phyloP scores from a whole-genome alignment of 106 monocot genomes.

The Phalaenopsis aphrodite region DNA sequence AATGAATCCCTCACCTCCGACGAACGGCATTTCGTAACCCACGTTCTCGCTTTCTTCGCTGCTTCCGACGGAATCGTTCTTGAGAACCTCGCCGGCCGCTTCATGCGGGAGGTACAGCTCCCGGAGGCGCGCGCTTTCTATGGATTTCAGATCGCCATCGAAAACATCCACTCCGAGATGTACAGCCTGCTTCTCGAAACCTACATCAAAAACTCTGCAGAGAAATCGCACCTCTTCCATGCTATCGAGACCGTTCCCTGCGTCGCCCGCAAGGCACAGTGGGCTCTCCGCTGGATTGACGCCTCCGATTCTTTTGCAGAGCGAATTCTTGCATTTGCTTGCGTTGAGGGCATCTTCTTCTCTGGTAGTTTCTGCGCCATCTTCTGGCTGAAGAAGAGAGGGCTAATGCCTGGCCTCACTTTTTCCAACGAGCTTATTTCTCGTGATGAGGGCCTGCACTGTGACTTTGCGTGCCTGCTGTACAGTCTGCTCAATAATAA shows the following conservation, averaged over 20 bases:
- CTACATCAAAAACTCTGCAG: conserved; percentile 44
- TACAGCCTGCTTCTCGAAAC: conserved; percentile 58
- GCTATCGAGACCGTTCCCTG: conserved; percentile 57
- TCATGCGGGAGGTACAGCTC: conserved; percentile 52
- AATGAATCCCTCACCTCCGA: conserved; percentile 37
- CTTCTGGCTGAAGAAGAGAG: conserved; percentile 74
- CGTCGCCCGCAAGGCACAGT: conserved; percentile 50
- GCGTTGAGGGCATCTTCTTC: conserved; percentile 76
- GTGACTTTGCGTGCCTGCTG: conserved; percentile 86
- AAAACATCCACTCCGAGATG: conserved; percentile 77
- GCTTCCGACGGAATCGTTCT: conserved; percentile 84
- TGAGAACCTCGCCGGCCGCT: conserved; percentile 70
- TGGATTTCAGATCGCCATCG: conserved; percentile 74
- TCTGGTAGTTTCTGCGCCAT: conserved; percentile 67
- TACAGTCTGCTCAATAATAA: conserved; percentile 43
- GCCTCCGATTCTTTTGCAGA: conserved; percentile 43
- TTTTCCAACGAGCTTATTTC: conserved; percentile 83
- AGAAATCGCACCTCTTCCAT: conserved; percentile 49
- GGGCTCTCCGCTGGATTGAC: conserved; percentile 63
- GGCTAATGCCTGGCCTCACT: conserved; percentile 61
- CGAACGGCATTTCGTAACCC: conserved; percentile 88
- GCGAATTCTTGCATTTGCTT: conserved; percentile 51
- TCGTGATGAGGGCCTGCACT: conserved; percentile 89
- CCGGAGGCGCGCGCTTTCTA: conserved; percentile 63
- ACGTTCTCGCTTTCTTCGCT: conserved; percentile 95